A percentile compares a stretch with the other conserved stretches of the same genome.
phyloP scores from a whole-genome alignment of 768 basidiomycete species.

The Tremella fuciformis region DNA sequence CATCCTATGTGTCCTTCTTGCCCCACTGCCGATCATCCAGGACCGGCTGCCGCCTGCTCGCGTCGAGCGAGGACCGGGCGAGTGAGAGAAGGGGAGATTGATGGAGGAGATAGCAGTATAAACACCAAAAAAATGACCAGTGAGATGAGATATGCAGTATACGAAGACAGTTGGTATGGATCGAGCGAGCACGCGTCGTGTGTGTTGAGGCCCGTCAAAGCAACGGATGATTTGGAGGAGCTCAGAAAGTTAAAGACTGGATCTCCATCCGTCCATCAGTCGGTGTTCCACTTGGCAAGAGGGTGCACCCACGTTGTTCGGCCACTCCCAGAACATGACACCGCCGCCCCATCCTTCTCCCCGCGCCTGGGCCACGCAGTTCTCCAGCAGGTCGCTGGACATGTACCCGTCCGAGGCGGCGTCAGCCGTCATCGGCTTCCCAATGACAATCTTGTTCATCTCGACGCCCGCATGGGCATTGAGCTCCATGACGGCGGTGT shows the following conservation, averaged over 20 bases:
- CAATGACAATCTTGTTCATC: constrained; percentile 68
- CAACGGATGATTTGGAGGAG: not conserved
- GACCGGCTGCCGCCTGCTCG: too few species aligned
- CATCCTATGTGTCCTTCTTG: too few species aligned
- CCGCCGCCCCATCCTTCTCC: constrained; percentile 61
- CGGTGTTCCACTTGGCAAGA: not conserved
- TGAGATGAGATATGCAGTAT: too few species aligned
- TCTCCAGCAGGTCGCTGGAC: constrained; percentile 59
- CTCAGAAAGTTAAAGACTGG: not conserved
- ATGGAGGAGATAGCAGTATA: too few species aligned
- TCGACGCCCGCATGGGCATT: constrained; percentile 60
- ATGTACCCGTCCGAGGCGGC: constrained; percentile 63
- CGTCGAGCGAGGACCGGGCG: too few species aligned
- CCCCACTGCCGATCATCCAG: too few species aligned
- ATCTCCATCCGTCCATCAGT: constrained; percentile 1
- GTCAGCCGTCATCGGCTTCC: constrained; percentile 63
- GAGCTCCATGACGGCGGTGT: constrained; percentile 64
- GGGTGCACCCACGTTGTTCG: not conserved
- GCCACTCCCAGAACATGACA: constrained; percentile 53
- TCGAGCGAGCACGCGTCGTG: too few species aligned
- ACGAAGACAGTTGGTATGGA: too few species aligned
- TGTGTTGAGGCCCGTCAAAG: too few species aligned
- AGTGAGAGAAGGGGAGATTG: too few species aligned
- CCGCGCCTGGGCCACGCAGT: constrained; percentile 64
- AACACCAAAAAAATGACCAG: too few species aligned